These are phyloP conservation scores for Coniosporium tulheliwenetii DNA, from an alignment of 2,329 filamentous ascomycete species.

Conservation along the genomic window DNA sequence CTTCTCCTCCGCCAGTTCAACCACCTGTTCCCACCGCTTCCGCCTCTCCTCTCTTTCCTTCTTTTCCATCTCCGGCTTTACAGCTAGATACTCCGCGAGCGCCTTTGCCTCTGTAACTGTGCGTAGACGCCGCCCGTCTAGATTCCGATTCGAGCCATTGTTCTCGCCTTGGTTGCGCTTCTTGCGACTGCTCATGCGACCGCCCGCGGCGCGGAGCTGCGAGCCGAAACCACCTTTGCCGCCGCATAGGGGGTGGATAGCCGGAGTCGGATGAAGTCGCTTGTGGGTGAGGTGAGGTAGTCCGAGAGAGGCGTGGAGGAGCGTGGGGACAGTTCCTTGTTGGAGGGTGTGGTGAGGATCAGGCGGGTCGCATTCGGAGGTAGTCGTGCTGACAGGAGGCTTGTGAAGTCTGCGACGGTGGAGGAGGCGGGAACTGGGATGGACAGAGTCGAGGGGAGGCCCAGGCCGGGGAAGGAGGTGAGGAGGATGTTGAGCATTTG, in stretches of 20 bases:
- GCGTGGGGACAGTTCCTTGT: conserved; percentile 46
- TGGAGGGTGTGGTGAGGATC: conserved; percentile 68
- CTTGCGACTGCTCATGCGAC: conserved; percentile 94
- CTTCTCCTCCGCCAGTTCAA: conserved; percentile 67
- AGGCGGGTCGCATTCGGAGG: conserved; percentile 44
- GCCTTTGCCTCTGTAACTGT: conserved; percentile 94
- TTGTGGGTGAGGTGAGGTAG: conserved; percentile 39
- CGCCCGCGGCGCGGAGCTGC: conserved; percentile 87
- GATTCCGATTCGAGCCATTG: conserved; percentile 80
- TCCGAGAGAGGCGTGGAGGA: conserved; percentile 42
- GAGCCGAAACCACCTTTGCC: conserved; percentile 98
- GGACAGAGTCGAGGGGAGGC: conserved; percentile 66
- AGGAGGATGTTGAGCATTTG: conserved; percentile 64
- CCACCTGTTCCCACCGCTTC: conserved; percentile 75
- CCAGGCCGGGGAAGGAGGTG: conserved; percentile 68
- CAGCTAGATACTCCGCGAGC: conserved; percentile 82
- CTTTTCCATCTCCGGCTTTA: conserved; percentile 94
- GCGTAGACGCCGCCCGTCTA: conserved; percentile 77
- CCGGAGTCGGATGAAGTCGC: conserved; percentile 68
- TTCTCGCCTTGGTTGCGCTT: conserved; percentile 70
- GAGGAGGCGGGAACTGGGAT: conserved; percentile 54
- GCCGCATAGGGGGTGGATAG: conserved; percentile 69
- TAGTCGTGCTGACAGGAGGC: conserved; percentile 38
- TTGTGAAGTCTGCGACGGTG: conserved; percentile 55
- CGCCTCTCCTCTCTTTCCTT: conserved; percentile 79